Percentiles rank a stretch among this genome's conserved stretches.
Evolutionary conservation across 1,284 basidiomycete species (phyloP).

Genomic region (Albatrellus sp.): DNA sequence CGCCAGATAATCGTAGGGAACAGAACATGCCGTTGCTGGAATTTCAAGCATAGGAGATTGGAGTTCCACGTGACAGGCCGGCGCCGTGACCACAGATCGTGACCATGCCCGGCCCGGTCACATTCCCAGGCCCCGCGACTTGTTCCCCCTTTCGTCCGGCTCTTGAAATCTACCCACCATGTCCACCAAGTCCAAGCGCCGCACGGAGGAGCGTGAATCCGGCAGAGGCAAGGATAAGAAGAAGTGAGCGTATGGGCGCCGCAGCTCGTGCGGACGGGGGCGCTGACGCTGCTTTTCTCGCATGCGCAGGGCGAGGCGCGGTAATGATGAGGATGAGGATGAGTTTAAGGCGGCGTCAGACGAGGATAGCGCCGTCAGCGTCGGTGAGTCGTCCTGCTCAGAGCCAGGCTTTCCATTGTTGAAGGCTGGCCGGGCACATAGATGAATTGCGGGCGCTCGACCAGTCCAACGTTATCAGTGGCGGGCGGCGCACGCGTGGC

Average conservation of each 20-base stretch:
- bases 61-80: too few species aligned
- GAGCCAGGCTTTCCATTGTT: background rate
- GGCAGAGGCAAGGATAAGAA: slow-evolving; percentile 13
- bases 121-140: background rate
- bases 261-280: background rate
- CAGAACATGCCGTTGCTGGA: too few species aligned
- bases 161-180: slow-evolving; percentile 11
- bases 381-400: slow-evolving; percentile 14
- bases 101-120: background rate
- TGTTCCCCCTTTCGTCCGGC: background rate
- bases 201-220: slow-evolving; percentile 17
- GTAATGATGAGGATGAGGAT: slow-evolving; percentile 17
- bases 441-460: slow-evolving; percentile 21
- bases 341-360: slow-evolving; percentile 16
- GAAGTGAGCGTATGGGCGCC: slow-evolving; percentile 16
- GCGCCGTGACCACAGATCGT: background rate
- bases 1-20: too few species aligned
- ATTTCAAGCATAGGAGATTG: too few species aligned
- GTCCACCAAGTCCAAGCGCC: slow-evolving; percentile 20
- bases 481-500: slow-evolving; percentile 22
- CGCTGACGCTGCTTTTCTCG: background rate
- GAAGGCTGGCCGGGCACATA: slow-evolving; percentile 5
- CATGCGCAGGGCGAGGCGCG: slow-evolving; percentile 15
- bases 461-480: slow-evolving; percentile 17
- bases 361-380: slow-evolving; percentile 17